These are phyloP conservation scores for Apiospora marii DNA, from an alignment of 2,329 filamentous ascomycete genomes.

Conservation along the genomic window DNA sequence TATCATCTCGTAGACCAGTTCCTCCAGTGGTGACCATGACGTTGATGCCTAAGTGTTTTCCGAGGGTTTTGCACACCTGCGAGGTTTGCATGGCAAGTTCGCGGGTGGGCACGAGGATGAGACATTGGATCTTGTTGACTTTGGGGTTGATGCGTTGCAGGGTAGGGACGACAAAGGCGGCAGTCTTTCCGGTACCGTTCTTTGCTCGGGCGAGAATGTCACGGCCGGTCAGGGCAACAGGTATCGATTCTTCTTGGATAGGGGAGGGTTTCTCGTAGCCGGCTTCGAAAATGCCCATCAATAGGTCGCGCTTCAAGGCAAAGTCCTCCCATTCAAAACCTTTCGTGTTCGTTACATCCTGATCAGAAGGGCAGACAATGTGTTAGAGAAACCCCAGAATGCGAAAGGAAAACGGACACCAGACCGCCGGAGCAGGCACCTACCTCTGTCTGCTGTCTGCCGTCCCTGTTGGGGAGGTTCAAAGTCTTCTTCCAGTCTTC, in stretches of 20 bases:
- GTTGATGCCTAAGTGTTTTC: constrained; percentile 96
- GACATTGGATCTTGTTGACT: constrained; percentile 92
- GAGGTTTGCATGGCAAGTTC: constrained; percentile 98
- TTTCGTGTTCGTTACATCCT: constrained; percentile 99
- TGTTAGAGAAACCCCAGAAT: not conserved
- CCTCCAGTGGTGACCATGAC: constrained; percentile 99
- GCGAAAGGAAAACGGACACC: not conserved
- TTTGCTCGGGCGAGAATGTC: constrained; percentile 97
- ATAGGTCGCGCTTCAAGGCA: constrained; percentile 88
- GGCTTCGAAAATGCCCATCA: constrained; percentile 99
- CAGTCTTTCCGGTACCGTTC: constrained; percentile 98
- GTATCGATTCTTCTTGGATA: constrained; percentile 99
- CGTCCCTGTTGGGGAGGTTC: constrained; percentile 77
- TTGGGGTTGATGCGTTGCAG: constrained; percentile 97
- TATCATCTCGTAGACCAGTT: constrained; percentile 94
- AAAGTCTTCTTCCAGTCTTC: constrained; percentile 79
- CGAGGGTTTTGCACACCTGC: constrained; percentile 97
- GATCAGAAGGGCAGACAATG: constrained; percentile 24
- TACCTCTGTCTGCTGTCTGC: constrained; percentile 83
- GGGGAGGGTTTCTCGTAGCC: constrained; percentile 98
- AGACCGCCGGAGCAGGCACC: constrained; percentile 30
- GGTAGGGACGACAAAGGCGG: constrained; percentile 95
- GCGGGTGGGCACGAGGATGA: constrained; percentile 95
- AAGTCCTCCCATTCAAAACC: constrained; percentile 98
- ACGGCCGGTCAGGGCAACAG: constrained; percentile 91